phyloP scores from a whole-genome alignment of 805 yeast species.

The Debaryomyces prosopidis region DNA sequence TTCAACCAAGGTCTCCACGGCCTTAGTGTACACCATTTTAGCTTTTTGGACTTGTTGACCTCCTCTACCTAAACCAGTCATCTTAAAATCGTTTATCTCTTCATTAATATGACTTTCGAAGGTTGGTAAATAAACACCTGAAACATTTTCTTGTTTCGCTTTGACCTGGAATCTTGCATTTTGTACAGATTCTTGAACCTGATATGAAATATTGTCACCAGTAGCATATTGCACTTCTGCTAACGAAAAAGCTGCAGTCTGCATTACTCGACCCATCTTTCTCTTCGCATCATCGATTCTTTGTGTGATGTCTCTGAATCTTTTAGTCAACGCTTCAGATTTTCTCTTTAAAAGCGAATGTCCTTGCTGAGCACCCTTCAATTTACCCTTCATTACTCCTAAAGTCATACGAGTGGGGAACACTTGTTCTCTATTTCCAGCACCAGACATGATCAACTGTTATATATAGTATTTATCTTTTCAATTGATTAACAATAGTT shows the following conservation, averaged over 20 bases:
- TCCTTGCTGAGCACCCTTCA: slow-evolving; percentile 97
- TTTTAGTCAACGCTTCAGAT: slow-evolving; percentile 93
- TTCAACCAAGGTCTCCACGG: slow-evolving; percentile 96
- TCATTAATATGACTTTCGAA: slow-evolving; percentile 85
- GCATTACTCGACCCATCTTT: slow-evolving; percentile 98
- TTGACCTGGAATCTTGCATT: slow-evolving; percentile 87
- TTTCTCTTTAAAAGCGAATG: slow-evolving; percentile 91
- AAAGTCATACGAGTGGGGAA: slow-evolving; percentile 98
- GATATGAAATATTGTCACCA: slow-evolving; percentile 93
- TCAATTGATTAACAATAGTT: background rate
- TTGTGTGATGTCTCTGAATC: slow-evolving; percentile 93
- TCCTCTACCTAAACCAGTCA: slow-evolving; percentile 97
- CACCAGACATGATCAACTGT: slow-evolving; percentile 53
- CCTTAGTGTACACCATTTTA: slow-evolving; percentile 86
- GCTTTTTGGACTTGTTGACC: slow-evolving; percentile 98
- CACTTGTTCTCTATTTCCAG: slow-evolving; percentile 87
- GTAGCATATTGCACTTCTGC: slow-evolving; percentile 98
- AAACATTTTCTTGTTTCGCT: slow-evolving; percentile 93
- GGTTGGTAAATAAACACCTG: slow-evolving; percentile 93
- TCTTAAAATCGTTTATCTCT: slow-evolving; percentile 86
- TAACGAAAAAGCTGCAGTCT: slow-evolving; percentile 93
- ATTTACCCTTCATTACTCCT: slow-evolving; percentile 89
- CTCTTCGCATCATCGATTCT: slow-evolving; percentile 93
- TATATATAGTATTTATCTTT: background rate
- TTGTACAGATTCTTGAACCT: slow-evolving; percentile 92